Percentiles rank a stretch among this genome's conserved stretches.
Conservation (phyloP, 176 grass and related monocot species). For the Rhynchospora breviuscula region DNA sequence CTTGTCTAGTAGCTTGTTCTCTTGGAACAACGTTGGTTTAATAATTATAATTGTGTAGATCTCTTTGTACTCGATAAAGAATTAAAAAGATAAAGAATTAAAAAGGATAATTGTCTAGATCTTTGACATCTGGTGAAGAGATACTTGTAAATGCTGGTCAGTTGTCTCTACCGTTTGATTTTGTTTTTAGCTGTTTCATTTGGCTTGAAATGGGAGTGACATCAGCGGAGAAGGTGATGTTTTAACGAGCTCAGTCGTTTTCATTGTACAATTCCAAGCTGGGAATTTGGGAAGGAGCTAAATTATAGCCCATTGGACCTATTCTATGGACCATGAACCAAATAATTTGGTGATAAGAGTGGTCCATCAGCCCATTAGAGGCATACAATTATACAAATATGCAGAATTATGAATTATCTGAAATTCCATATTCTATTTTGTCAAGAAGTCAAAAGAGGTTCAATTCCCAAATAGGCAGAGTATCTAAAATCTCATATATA, state of each 20-base stretch:
- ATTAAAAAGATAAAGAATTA: neutral
- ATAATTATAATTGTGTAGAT: neutral
- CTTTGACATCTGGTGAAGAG: neutral
- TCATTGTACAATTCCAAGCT: neutral
- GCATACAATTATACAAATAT: neutral
- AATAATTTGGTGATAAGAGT: neutral
- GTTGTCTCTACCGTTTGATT: slow-evolving; percentile 1
- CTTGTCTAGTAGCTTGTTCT: neutral
- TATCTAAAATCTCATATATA: too few relatives aligned
- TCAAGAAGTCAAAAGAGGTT: too few relatives aligned
- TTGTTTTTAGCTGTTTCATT: neutral
- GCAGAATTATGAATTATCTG: too few relatives aligned
- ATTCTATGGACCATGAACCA: neutral
- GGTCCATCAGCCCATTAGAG: neutral
- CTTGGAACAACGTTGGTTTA: neutral
- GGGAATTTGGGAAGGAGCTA: neutral
- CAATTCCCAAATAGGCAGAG: too few relatives aligned
- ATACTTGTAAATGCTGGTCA: neutral
- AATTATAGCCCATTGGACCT: neutral
- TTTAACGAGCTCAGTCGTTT: neutral
- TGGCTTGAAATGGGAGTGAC: neutral
- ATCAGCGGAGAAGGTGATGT: neutral
- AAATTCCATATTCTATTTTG: too few relatives aligned
- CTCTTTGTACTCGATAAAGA: neutral
- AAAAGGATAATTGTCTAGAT: neutral